These are phyloP conservation scores for Leccinum griseonigrum DNA, from an alignment of 1,284 basidiomycete species.

Conservation along the genomic window DNA sequence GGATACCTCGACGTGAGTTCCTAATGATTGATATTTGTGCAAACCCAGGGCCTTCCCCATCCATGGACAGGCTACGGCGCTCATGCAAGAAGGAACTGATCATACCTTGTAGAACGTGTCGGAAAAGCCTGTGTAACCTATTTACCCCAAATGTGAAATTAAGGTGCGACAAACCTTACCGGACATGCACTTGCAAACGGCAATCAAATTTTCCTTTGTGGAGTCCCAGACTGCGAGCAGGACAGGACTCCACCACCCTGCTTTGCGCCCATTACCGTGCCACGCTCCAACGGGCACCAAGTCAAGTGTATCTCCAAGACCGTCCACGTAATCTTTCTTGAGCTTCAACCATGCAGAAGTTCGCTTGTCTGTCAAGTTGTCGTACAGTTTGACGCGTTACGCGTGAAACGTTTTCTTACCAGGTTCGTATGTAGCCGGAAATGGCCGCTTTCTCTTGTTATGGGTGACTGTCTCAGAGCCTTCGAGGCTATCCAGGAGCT, in stretches of 20 bases:
- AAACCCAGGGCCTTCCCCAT: not conserved
- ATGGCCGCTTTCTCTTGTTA: constrained; percentile 58
- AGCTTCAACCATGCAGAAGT: constrained; percentile 81
- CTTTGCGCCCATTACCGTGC: constrained; percentile 93
- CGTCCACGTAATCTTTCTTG: constrained; percentile 77
- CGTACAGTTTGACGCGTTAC: not conserved
- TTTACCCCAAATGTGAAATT: constrained; percentile 1
- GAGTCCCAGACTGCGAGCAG: constrained; percentile 82
- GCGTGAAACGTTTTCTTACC: constrained; percentile 37
- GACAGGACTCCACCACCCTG: constrained; percentile 91
- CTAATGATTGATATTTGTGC: constrained; percentile 29
- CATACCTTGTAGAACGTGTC: constrained; percentile 81
- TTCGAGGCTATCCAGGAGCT: constrained; percentile 61
- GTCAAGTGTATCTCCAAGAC: constrained; percentile 62
- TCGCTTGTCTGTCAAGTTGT: constrained; percentile 54
- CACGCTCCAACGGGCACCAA: constrained; percentile 81
- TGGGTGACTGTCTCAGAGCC: constrained; percentile 35
- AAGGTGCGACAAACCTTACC: constrained; percentile 40
- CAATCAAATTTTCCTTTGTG: constrained; percentile 66
- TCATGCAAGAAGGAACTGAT: not conserved
- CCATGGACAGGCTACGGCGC: not conserved
- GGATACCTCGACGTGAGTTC: constrained; percentile 63
- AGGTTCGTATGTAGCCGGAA: constrained; percentile 90
- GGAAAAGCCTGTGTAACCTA: constrained; percentile 66
- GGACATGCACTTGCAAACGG: constrained; percentile 87